Percentiles rank a stretch among this genome's conserved stretches.
Evolutionary conservation across 2,329 filamentous ascomycete genomes (phyloP).

Genomic region (Talaromyces amestolkiae): DNA sequence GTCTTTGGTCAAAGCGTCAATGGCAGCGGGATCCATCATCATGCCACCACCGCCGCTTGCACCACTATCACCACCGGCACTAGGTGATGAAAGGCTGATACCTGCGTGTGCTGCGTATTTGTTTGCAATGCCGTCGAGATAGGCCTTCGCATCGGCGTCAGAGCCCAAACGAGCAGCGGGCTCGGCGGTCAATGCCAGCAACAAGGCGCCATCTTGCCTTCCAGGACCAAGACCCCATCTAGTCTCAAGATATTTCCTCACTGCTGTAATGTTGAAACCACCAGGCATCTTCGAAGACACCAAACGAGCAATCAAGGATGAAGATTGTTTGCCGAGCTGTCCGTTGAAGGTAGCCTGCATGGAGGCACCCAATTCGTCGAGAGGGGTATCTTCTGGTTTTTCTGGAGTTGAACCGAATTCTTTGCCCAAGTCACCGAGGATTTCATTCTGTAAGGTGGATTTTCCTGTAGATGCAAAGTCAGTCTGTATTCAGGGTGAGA

Average conservation of each 20-base stretch:
- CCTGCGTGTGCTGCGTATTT: slow-evolving; percentile 85
- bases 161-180: slow-evolving; percentile 82
- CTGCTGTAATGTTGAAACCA: slow-evolving; percentile 96
- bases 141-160: slow-evolving; percentile 87
- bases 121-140: slow-evolving; percentile 81
- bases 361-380: slow-evolving; percentile 89
- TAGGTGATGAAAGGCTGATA: slow-evolving; percentile 73
- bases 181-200: slow-evolving; percentile 90
- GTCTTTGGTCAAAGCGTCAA: slow-evolving; percentile 96
- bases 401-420: slow-evolving; percentile 98
- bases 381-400: slow-evolving; percentile 94
- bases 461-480: slow-evolving; percentile 62
- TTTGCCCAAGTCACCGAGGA: slow-evolving; percentile 94
- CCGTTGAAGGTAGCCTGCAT: slow-evolving; percentile 99
- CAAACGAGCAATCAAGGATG: slow-evolving; percentile 85
- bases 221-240: slow-evolving; percentile 85
- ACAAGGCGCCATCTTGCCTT: slow-evolving; percentile 83
- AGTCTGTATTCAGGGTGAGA: neutral
- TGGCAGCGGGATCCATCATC: slow-evolving; percentile 99
- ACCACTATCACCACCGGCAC: slow-evolving; percentile 68
- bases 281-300: slow-evolving; percentile 99
- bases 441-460: slow-evolving; percentile 97
- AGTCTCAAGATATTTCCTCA: slow-evolving; percentile 91
- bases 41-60: slow-evolving; percentile 70
- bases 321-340: slow-evolving; percentile 94